Percentiles rank a stretch among this genome's conserved stretches.
Conservation (phyloP, 441 rosid species). For the Populus hybrid region DNA sequence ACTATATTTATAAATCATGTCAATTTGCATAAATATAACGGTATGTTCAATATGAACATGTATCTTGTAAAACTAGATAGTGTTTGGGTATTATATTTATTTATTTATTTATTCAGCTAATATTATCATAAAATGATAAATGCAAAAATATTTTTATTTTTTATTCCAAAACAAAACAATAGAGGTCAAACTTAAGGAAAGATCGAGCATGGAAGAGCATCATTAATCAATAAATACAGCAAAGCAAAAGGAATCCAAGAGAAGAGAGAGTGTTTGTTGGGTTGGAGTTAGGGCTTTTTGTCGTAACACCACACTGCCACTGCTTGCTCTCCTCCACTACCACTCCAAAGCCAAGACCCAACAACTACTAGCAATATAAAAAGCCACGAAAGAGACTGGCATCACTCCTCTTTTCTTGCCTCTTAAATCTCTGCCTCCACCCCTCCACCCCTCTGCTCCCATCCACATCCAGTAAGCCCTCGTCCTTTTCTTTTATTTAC, state of each 20-base stretch:
- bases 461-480: constrained; percentile 26
- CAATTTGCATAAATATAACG: too few relatives aligned
- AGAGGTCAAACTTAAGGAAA: neutral
- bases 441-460: constrained; percentile 5
- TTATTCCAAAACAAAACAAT: constrained; percentile 8
- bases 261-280: constrained; percentile 13
- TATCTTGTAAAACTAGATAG: too few relatives aligned
- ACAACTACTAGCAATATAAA: neutral
- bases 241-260: constrained; percentile 30
- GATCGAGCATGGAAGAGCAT: constrained; percentile 14
- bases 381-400: neutral
- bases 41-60: too few relatives aligned
- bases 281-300: constrained; percentile 50
- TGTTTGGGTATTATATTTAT: too few relatives aligned
- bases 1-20: too few relatives aligned
- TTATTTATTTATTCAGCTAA: too few relatives aligned
- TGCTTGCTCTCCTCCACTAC: neutral
- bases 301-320: neutral
- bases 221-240: constrained; percentile 21
- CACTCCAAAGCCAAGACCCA: neutral
- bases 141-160: too few relatives aligned
- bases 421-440: constrained; percentile 14
- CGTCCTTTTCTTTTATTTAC: neutral
- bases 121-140: too few relatives aligned
- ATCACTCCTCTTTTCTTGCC: constrained; percentile 11